Conservation (phyloP, 495 filamentous ascomycete genomes). For the Penicillium antarcticum region DNA sequence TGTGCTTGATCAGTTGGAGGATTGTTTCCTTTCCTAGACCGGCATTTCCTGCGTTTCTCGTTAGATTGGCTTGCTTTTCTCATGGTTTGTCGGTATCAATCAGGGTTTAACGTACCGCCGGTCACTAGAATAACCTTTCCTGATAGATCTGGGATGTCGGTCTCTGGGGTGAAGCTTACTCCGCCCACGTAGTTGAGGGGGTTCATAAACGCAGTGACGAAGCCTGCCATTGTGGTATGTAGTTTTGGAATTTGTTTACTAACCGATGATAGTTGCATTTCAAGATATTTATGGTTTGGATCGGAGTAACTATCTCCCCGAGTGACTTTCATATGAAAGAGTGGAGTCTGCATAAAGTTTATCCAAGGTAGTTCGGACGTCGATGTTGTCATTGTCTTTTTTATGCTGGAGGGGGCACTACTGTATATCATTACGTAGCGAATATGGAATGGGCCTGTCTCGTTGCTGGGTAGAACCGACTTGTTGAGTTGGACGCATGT, state of each 20-base stretch:
- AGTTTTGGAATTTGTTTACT: neutral
- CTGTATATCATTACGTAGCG: no score
- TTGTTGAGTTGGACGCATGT: no score
- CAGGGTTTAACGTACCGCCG: conserved; percentile 42
- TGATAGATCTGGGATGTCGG: conserved; percentile 49
- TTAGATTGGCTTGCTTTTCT: neutral
- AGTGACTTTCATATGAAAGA: neutral
- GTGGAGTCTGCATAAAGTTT: neutral
- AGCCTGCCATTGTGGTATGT: conserved; percentile 16
- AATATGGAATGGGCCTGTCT: no score
- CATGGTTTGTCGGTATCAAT: neutral
- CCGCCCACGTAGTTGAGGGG: conserved; percentile 25
- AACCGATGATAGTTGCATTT: neutral
- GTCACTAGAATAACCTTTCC: conserved; percentile 56
- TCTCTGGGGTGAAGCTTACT: conserved; percentile 35
- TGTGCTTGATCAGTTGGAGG: conserved; percentile 50
- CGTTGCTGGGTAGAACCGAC: no score
- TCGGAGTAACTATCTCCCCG: neutral
- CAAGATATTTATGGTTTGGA: neutral
- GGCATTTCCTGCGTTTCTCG: conserved; percentile 40
- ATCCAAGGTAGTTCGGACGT: neutral
- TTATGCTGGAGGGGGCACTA: no score
- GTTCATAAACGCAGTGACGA: conserved; percentile 18
- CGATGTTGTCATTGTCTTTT: no score
- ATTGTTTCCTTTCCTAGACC: conserved; percentile 59